Conservation (phyloP, 2,329 filamentous ascomycete species). For the Tolypocladium paradoxum region DNA sequence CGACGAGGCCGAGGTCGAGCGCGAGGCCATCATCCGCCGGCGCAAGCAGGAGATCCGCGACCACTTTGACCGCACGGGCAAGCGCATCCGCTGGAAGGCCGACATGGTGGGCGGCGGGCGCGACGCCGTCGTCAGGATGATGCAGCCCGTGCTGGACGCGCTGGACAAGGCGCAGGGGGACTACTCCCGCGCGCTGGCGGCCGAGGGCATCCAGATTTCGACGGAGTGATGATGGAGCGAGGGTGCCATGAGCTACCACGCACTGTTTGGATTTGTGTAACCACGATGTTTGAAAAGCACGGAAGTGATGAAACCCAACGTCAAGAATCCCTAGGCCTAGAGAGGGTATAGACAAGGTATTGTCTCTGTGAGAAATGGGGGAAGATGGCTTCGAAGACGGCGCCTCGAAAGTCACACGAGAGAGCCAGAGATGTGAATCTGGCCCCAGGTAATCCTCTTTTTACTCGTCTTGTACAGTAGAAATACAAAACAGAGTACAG, state of each 20-base stretch:
- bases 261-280: no score
- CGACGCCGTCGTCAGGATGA: constrained; percentile 63
- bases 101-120: constrained; percentile 63
- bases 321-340: no score
- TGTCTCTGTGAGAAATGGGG: no score
- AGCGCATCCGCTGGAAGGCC: constrained; percentile 59
- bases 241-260: no score
- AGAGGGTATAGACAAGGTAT: no score
- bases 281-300: not conserved
- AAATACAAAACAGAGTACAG: not conserved
- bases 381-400: no score
- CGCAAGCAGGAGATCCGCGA: constrained; percentile 61
- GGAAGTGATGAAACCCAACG: not conserved
- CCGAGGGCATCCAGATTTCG: constrained; percentile 42
- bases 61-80: constrained; percentile 60
- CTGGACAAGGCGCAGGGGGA: constrained; percentile 59
- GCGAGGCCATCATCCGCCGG: constrained; percentile 53
- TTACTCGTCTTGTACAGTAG: not conserved
- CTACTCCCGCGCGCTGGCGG: constrained; percentile 61
- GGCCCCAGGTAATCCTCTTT: not conserved
- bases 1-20: constrained; percentile 65
- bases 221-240: constrained; percentile 26
- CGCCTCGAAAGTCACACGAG: no score
- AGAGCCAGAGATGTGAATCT: not conserved
- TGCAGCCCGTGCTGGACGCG: constrained; percentile 63